Conservation (phyloP, 371 early-diverging fungal genomes). For the Haplosporangium sp. region DNA sequence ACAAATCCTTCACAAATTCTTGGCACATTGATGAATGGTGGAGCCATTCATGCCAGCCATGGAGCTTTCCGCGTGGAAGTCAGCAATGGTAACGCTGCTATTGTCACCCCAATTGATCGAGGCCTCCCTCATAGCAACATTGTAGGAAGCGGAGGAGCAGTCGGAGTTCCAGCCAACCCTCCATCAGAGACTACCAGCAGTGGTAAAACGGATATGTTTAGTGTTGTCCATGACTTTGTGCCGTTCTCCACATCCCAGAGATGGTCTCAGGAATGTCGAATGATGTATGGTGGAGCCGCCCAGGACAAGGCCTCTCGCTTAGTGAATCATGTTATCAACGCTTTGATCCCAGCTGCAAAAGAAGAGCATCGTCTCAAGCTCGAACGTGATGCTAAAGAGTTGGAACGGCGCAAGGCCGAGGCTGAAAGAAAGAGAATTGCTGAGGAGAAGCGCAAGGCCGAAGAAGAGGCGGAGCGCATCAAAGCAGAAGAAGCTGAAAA, state of each 20-base stretch:
- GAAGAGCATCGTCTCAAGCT: constrained; percentile 65
- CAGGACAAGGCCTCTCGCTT: constrained; percentile 72
- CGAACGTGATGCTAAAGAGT: constrained; percentile 63
- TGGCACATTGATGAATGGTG: constrained; percentile 70
- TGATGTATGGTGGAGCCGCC: constrained; percentile 78
- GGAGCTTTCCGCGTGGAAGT: constrained; percentile 68
- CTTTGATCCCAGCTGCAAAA: constrained; percentile 79
- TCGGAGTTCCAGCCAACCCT: constrained; percentile 19
- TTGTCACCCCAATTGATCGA: constrained; percentile 48
- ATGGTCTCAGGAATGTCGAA: constrained; percentile 89
- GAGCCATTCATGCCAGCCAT: constrained; percentile 56
- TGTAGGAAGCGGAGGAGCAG: background rate
- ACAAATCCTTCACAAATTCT: constrained; percentile 77
- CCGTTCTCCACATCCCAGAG: constrained; percentile 84
- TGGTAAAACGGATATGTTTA: constrained; percentile 57
- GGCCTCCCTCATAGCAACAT: constrained; percentile 26
- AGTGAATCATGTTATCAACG: constrained; percentile 74
- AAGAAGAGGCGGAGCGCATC: constrained; percentile 62
- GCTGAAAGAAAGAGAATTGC: constrained; percentile 60
- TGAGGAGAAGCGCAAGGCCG: constrained; percentile 66
- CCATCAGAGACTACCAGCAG: constrained; percentile 18
- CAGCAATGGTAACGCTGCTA: constrained; percentile 58
- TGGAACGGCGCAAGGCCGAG: constrained; percentile 67
- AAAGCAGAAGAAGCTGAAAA: constrained; percentile 52
- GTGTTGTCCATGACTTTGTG: constrained; percentile 75